Evolutionary conservation across 2,329 filamentous ascomycete species (phyloP).

Genomic region (Colletotrichum gloeosporioides): DNA sequence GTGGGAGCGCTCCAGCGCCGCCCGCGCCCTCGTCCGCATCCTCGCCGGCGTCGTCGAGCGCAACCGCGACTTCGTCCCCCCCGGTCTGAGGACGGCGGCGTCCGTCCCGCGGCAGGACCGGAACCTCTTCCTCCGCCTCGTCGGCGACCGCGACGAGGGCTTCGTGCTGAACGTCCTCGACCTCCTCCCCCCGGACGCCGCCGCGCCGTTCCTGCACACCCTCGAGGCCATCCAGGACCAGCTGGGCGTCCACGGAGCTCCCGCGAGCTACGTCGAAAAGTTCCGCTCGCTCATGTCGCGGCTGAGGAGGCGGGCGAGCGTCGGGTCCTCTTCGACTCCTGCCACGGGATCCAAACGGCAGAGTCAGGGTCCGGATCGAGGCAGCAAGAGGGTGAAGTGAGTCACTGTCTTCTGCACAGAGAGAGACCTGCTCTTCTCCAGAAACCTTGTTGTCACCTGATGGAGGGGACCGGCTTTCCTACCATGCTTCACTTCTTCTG

Average conservation of each 20-base stretch:
- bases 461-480: not conserved
- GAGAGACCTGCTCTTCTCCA: not conserved
- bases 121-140: conserved; percentile 54
- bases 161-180: conserved; percentile 53
- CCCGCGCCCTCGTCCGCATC: conserved; percentile 52
- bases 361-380: conserved; percentile 28
- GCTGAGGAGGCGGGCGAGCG: conserved; percentile 28
- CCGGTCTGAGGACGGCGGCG: conserved; percentile 17
- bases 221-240: conserved; percentile 37
- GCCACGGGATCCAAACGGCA: conserved; percentile 37
- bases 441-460: not conserved
- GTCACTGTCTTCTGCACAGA: not conserved
- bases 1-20: conserved; percentile 49
- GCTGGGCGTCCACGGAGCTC: conserved; percentile 37
- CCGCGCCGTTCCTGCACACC: conserved; percentile 46
- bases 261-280: conserved; percentile 38
- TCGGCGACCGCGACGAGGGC: conserved; percentile 47
- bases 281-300: conserved; percentile 36
- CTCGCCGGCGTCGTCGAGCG: conserved; percentile 48
- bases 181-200: conserved; percentile 45
- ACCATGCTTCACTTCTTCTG: not conserved
- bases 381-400: conserved; percentile 40
- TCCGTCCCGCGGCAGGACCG: conserved; percentile 31
- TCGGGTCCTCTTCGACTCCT: conserved; percentile 8
- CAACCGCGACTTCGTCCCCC: conserved; percentile 39